phyloP scores from a whole-genome alignment of 2,329 filamentous ascomycete genomes.

The Bipolaris bicolor region DNA sequence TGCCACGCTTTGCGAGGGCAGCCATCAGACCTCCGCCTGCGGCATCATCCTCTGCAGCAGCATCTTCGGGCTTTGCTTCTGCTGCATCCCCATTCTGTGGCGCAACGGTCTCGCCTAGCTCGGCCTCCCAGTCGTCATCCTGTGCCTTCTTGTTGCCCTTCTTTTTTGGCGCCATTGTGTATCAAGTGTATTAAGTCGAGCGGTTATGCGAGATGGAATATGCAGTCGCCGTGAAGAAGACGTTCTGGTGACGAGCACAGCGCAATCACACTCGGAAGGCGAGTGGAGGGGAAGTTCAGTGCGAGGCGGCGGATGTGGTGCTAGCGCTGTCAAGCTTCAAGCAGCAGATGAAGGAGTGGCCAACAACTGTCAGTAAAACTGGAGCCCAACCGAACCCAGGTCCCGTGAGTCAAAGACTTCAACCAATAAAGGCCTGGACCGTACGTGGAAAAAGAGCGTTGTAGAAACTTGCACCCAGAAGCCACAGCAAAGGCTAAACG shows the following conservation, averaged over 20 bases:
- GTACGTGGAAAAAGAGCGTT: conserved; percentile 20
- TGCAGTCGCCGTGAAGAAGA: conserved; percentile 8
- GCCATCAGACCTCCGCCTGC: conserved; percentile 56
- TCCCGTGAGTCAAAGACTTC: conserved; percentile 31
- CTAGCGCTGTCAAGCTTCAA: conserved; percentile 1
- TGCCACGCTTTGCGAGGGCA: conserved; percentile 61
- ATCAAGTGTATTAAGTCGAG: conserved; percentile 1
- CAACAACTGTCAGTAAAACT: conserved; percentile 8
- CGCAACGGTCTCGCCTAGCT: conserved; percentile 79
- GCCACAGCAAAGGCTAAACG: conserved; percentile 28
- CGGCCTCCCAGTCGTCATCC: conserved; percentile 95
- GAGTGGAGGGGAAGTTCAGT: neutral
- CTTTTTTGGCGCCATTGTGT: conserved; percentile 89
- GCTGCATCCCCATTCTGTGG: conserved; percentile 60
- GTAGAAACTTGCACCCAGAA: conserved; percentile 20
- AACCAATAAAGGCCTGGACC: conserved; percentile 37
- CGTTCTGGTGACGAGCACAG: conserved; percentile 21
- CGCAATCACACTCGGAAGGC: conserved; percentile 7
- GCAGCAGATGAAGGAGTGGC: neutral
- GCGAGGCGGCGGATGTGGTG: conserved; percentile 4
- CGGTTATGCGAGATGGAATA: neutral
- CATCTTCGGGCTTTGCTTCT: conserved; percentile 34
- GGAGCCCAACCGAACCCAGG: conserved; percentile 20
- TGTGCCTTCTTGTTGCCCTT: conserved; percentile 87
- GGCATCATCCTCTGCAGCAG: conserved; percentile 57